These are phyloP conservation scores for Mrakia frigida DNA, from an alignment of 768 basidiomycete species.

Conservation along the genomic window DNA sequence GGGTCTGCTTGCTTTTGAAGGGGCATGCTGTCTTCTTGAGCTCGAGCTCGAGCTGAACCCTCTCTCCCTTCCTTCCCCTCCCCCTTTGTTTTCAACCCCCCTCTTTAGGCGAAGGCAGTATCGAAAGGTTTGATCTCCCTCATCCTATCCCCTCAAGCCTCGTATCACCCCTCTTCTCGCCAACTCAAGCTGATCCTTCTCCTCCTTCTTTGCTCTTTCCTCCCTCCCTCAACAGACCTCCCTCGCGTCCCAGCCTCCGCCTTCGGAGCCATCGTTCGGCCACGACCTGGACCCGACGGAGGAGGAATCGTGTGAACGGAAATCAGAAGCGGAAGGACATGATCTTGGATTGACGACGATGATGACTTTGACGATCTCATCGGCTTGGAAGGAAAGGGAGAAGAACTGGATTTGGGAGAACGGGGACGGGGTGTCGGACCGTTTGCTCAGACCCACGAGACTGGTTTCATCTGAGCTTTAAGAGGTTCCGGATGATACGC, in stretches of 20 bases:
- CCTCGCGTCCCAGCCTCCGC: background rate
- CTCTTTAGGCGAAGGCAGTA: constrained; percentile 23
- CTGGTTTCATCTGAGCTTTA: too few relatives aligned
- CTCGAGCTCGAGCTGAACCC: background rate
- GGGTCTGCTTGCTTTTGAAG: too few relatives aligned
- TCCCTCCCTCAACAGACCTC: background rate
- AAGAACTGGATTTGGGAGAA: too few relatives aligned
- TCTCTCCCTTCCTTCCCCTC: background rate
- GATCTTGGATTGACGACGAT: too few relatives aligned
- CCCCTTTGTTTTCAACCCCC: too few relatives aligned
- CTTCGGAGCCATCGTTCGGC: constrained; percentile 3
- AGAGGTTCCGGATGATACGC: too few relatives aligned
- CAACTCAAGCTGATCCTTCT: background rate
- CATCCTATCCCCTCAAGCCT: background rate
- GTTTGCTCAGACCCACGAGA: too few relatives aligned
- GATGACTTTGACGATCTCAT: too few relatives aligned
- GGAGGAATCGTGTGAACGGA: background rate
- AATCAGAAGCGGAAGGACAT: too few relatives aligned
- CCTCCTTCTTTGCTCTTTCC: background rate
- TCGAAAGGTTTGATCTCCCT: constrained; percentile 9
- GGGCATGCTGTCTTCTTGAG: background rate
- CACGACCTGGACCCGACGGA: constrained; percentile 1
- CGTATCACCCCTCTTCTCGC: background rate
- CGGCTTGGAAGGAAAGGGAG: too few relatives aligned
- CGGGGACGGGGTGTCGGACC: too few relatives aligned